Conservation (phyloP, 2,329 filamentous ascomycete species). For the Hypoxylon sp. region DNA sequence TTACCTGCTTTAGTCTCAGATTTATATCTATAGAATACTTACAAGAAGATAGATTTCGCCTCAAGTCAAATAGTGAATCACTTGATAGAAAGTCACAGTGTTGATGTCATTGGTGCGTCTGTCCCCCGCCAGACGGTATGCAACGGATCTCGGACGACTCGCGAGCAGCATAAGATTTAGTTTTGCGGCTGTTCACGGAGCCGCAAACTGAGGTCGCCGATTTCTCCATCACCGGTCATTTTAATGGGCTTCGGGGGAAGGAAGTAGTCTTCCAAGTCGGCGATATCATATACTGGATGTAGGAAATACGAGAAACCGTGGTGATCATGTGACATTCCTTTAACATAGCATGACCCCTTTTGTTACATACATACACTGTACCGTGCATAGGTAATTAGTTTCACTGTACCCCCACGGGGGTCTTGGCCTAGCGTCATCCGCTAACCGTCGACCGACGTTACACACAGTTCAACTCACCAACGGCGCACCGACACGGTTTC, state of each 20-base stretch:
- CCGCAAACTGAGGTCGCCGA: conserved; percentile 1
- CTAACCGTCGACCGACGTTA: neutral
- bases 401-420: conserved; percentile 7
- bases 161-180: no score
- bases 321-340: conserved; percentile 10
- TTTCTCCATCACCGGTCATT: neutral
- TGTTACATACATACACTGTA: neutral
- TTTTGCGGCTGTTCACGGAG: neutral
- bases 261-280: neutral
- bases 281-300: neutral
- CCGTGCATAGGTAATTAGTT: neutral
- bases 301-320: neutral
- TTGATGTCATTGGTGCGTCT: conserved; percentile 44
- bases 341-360: neutral
- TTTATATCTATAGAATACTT: conserved; percentile 9
- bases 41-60: conserved; percentile 6
- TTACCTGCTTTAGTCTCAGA: conserved; percentile 2
- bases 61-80: neutral
- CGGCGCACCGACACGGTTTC: conserved; percentile 19
- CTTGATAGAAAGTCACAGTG: conserved; percentile 19
- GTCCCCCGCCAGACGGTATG: conserved; percentile 29
- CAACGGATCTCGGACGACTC: conserved; percentile 10
- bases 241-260: neutral
- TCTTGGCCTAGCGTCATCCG: conserved; percentile 27
- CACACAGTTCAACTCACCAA: conserved; percentile 21